Evolutionary conservation across 1,284 basidiomycete species (phyloP).

Genomic region (Moesziomyces antarcticus): DNA sequence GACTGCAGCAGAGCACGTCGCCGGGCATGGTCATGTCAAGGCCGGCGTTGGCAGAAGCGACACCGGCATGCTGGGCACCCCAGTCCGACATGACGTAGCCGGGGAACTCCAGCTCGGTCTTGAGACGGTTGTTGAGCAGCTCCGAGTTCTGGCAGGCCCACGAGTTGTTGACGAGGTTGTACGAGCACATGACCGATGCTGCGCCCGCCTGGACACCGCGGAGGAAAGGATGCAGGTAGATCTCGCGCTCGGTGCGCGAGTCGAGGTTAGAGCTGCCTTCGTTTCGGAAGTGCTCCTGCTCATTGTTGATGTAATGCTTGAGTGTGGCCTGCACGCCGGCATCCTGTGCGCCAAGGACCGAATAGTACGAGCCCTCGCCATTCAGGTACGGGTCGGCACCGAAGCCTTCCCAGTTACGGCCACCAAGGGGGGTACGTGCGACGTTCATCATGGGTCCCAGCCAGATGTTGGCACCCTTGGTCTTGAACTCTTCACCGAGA

Average conservation of each 20-base stretch:
- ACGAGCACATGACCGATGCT: conserved; percentile 69
- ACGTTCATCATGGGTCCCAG: conserved; percentile 71
- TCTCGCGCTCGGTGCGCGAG: conserved; percentile 77
- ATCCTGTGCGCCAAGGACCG: conserved; percentile 59
- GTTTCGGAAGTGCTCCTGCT: conserved; percentile 66
- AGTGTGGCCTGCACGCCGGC: conserved; percentile 64
- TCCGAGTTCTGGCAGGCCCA: conserved; percentile 75
- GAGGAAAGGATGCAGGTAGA: conserved; percentile 64
- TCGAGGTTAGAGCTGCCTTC: conserved; percentile 71
- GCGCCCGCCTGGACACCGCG: conserved; percentile 70
- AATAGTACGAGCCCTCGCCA: conserved; percentile 57
- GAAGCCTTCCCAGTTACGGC: conserved; percentile 82
- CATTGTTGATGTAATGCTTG: conserved; percentile 68
- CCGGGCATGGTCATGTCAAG: conserved; percentile 74
- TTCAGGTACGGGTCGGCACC: conserved; percentile 60
- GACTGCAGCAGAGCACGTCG: conserved; percentile 40
- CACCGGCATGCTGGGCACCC: conserved; percentile 58
- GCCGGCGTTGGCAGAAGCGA: conserved; percentile 73
- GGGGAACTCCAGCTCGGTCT: conserved; percentile 81
- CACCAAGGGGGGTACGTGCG: conserved; percentile 75
- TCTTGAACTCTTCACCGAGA: conserved; percentile 81
- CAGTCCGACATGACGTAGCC: conserved; percentile 72
- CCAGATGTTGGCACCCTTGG: conserved; percentile 81
- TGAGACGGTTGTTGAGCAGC: conserved; percentile 77
- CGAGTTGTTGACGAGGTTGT: conserved; percentile 73